Base-by-base conservation (phyloP, 805 yeast genomes). In the Myxozyma neotropica region DNA sequence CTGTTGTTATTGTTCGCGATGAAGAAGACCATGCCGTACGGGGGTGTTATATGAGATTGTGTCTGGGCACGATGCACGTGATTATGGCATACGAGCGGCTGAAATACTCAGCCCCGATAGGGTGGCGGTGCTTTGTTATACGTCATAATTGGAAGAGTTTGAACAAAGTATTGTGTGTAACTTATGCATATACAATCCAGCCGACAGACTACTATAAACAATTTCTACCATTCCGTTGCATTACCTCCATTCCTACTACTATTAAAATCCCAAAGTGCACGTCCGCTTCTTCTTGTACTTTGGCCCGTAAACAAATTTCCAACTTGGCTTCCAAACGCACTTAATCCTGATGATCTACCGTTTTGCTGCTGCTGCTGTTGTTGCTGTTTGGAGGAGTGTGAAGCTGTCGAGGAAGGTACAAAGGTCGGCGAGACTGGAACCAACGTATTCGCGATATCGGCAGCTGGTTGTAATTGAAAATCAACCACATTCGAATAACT, bases 211-310 rank as follows among this genome's bases (percentile, higher is more conserved):
- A n/a, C n/a, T n/a, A n/a, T n/a, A n/a, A n/a, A n/a, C n/a, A n/a
- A n/a, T n/a, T n/a, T n/a, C n/a, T n/a, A n/a, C n/a, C n/a, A n/a
- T n/a, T n/a, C n/a, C n/a, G n/a, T n/a, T n/a, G n/a, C n/a, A n/a
- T n/a, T n/a, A n/a, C n/a, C n/a, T n/a, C n/a, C n/a, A n/a, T 5
- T 3, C 47, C 47, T 17, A 17, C 47, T 33, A 38, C 42, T 38
- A 29, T 50, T 59, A 19, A 59, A 59, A 53, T 59, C 63, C 63
- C 63, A 59, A 23, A 51, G 10, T 24, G 52, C 19, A 10, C 55
- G 55, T n/a, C 63, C 55, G 6, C 49, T 40, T 13, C 63, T 43
- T 26, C 54, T 39, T 2, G 47, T 39, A 7, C 62, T 49, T 21
- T 48, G 53, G 19, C 58, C 46, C n/a, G 43, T 47, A 21, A 59